A percentile compares a stretch with the other conserved stretches of the same genome.
These are phyloP conservation scores for Cutaneotrichosporon sp. DNA, from an alignment of 1,284 basidiomycete genomes.

Conservation along the genomic window DNA sequence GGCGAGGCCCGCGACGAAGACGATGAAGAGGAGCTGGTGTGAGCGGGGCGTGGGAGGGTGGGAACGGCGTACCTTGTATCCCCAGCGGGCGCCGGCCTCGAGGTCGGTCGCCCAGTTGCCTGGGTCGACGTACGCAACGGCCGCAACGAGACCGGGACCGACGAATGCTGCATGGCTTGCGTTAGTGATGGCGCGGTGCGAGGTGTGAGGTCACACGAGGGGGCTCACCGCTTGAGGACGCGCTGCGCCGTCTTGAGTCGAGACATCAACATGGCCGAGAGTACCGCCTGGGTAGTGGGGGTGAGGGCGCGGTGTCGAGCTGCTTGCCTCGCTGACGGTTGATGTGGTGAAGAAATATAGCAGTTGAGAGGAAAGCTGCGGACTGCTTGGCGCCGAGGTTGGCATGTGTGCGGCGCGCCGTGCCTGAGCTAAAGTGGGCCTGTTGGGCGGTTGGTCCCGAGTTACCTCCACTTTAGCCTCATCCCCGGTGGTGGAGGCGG, in stretches of 20 bases:
- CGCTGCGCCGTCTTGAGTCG: not conserved
- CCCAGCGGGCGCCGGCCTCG: conserved; percentile 6
- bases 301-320: not conserved
- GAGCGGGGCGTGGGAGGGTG: not conserved
- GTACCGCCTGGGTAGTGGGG: too few species aligned
- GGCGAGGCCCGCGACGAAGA: conserved; percentile 79
- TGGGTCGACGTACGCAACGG: conserved; percentile 53
- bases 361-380: too few species aligned
- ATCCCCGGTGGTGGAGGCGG: too few species aligned
- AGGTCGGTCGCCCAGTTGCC: conserved; percentile 43
- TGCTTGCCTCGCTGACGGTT: not conserved
- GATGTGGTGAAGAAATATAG: not conserved
- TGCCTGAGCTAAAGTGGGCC: too few species aligned
- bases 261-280: not conserved
- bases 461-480: too few species aligned
- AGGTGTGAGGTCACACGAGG: not conserved
- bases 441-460: too few species aligned
- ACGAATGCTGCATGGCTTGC: conserved; percentile 51
- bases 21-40: conserved; percentile 71
- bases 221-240: not conserved
- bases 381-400: too few species aligned
- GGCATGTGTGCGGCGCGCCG: too few species aligned
- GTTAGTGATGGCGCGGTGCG: not conserved
- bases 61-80: conserved; percentile 60
- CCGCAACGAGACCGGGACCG: conserved; percentile 54